phyloP scores from a whole-genome alignment of 192 early-diverging fungal genomes.

The Backusella tuberculispora region DNA sequence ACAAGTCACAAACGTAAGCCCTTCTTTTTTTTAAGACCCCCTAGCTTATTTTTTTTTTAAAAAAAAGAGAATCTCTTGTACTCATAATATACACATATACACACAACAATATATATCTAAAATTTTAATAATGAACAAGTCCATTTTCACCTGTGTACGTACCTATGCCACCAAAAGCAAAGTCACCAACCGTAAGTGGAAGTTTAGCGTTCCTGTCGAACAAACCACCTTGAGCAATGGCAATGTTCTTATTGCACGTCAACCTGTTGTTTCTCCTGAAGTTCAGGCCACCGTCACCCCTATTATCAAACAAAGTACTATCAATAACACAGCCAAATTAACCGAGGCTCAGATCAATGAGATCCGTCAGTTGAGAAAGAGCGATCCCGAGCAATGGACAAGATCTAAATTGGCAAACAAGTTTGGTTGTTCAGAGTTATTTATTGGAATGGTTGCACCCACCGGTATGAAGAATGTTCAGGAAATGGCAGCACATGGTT shows the following conservation, averaged over 20 bases:
- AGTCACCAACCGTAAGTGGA: constrained; percentile 37
- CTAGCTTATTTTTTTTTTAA: neutral
- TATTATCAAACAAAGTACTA: neutral
- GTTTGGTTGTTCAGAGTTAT: constrained; percentile 45
- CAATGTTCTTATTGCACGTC: constrained; percentile 30
- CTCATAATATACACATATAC: too few species aligned
- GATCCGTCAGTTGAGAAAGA: constrained; percentile 37
- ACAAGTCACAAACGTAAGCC: too few species aligned
- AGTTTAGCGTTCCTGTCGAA: constrained; percentile 31
- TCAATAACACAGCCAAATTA: neutral
- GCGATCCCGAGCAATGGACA: constrained; percentile 45
- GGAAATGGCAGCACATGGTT: constrained; percentile 21
- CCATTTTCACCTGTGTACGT: constrained; percentile 23
- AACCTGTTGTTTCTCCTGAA: constrained; percentile 24
- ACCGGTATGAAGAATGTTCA: neutral
- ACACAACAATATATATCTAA: neutral
- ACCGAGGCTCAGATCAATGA: constrained; percentile 37
- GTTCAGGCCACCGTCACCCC: constrained; percentile 23
- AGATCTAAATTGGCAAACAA: constrained; percentile 41
- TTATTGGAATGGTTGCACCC: constrained; percentile 42
- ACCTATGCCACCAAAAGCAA: constrained; percentile 44
- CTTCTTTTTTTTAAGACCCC: too few species aligned
- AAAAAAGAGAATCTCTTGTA: neutral
- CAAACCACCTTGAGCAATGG: constrained; percentile 27
- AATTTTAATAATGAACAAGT: constrained; percentile 4